A percentile compares a stretch with the other conserved stretches of the same genome.
phyloP scores from a whole-genome alignment of 148 eudicot species.

The Nepenthes mirabilis region DNA sequence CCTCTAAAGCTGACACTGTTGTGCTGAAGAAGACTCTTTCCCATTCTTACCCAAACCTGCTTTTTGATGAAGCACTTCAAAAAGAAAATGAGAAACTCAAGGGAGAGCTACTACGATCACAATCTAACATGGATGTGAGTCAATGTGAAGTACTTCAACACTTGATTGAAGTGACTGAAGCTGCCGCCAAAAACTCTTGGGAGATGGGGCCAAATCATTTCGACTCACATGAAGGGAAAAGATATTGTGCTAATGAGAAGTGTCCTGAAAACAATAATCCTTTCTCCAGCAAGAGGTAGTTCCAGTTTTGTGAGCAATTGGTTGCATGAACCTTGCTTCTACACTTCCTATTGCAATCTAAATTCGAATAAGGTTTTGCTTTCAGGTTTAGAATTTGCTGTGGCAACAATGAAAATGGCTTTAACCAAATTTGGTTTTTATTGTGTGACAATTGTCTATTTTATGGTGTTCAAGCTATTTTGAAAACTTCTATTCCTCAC shows the following conservation, averaged over 20 bases:
- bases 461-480: too few relatives aligned
- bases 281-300: too few relatives aligned
- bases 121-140: slow-evolving; percentile 9
- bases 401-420: too few relatives aligned
- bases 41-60: slow-evolving; percentile 16
- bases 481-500: too few relatives aligned
- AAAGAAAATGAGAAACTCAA: slow-evolving; percentile 21
- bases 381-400: too few relatives aligned
- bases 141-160: slow-evolving; percentile 20
- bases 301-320: too few relatives aligned
- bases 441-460: too few relatives aligned
- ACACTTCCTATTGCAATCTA: too few relatives aligned
- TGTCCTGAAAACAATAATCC: neutral
- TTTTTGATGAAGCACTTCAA: slow-evolving; percentile 18
- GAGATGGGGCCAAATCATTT: slow-evolving; percentile 22
- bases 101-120: slow-evolving; percentile 17
- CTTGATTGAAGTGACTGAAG: slow-evolving; percentile 19
- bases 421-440: too few relatives aligned
- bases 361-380: too few relatives aligned
- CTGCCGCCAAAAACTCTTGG: slow-evolving; percentile 21
- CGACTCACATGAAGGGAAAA: slow-evolving; percentile 22
- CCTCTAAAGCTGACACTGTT: slow-evolving; percentile 13
- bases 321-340: too few relatives aligned
- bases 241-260: slow-evolving; percentile 16
- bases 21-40: slow-evolving; percentile 18